Percentiles rank a stretch among this genome's conserved stretches.
These are phyloP conservation scores for Verticillium nubilum DNA, from an alignment of 2,329 filamentous ascomycete species.

Conservation along the genomic window DNA sequence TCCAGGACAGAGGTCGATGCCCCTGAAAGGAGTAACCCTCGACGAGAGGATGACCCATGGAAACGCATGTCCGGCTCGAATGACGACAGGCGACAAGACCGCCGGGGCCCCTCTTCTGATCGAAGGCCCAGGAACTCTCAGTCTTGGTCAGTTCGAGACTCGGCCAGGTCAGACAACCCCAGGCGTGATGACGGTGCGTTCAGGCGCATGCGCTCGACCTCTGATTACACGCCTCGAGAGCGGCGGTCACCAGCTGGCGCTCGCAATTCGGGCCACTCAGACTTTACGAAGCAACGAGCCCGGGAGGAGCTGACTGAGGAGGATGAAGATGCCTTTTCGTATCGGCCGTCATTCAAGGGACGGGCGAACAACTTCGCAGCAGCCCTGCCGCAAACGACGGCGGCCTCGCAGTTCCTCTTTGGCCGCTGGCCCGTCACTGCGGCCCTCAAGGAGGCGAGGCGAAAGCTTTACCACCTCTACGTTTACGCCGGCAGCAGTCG, in stretches of 20 bases:
- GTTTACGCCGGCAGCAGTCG: constrained; percentile 58
- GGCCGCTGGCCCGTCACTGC: constrained; percentile 76
- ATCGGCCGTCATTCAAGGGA: background rate
- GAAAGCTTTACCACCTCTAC: constrained; percentile 82
- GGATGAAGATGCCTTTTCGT: background rate
- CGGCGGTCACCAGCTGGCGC: background rate
- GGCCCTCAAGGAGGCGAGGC: constrained; percentile 59
- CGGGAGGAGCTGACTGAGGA: background rate
- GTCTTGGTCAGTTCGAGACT: background rate
- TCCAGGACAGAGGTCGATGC: background rate
- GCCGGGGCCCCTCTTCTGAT: background rate
- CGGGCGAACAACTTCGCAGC: constrained; percentile 6
- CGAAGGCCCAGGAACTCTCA: background rate
- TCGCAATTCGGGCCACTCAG: background rate
- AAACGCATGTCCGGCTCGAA: background rate
- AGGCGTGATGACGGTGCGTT: background rate
- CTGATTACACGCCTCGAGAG: background rate
- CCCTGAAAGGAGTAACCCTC: background rate
- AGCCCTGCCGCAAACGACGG: constrained; percentile 60
- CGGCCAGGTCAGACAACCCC: background rate
- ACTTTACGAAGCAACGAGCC: background rate
- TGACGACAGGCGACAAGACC: background rate
- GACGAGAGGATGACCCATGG: background rate
- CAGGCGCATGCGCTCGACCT: background rate
- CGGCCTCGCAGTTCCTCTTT: constrained; percentile 88